A percentile compares a stretch with the other conserved stretches of the same genome.
Evolutionary conservation across 371 early-diverging fungal genomes (phyloP).

Genomic region (Massospora cicadina): DNA sequence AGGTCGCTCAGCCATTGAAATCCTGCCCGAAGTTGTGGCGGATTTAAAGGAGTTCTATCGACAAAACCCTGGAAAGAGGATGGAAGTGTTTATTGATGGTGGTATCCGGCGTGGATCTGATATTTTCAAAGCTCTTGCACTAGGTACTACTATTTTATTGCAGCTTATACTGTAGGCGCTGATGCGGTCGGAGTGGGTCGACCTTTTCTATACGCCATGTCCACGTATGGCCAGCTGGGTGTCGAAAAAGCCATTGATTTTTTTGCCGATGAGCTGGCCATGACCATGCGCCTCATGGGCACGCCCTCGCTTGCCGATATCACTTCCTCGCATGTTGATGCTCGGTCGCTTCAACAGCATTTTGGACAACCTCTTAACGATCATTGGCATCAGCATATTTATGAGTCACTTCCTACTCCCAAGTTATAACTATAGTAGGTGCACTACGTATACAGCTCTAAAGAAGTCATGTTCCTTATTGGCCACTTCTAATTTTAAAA

Average conservation of each 20-base stretch:
- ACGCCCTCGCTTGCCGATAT: constrained; percentile 16
- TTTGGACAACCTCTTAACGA: background rate
- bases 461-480: too few species aligned
- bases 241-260: constrained; percentile 52
- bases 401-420: background rate
- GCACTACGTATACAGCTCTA: too few species aligned
- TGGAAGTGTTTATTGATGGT: constrained; percentile 85
- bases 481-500: too few species aligned
- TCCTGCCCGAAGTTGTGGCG: constrained; percentile 62
- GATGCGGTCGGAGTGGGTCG: constrained; percentile 86
- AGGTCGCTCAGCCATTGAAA: constrained; percentile 41
- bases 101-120: constrained; percentile 80
- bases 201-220: constrained; percentile 47
- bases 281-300: constrained; percentile 61
- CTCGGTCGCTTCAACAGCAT: background rate
- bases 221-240: constrained; percentile 45
- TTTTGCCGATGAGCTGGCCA: constrained; percentile 50
- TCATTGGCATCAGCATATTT: background rate
- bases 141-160: constrained; percentile 16
- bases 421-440: background rate
- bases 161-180: constrained; percentile 36
- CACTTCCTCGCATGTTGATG: background rate
- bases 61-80: constrained; percentile 23
- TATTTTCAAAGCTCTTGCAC: constrained; percentile 82
- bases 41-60: constrained; percentile 23